phyloP scores from a whole-genome alignment of 1,284 basidiomycete genomes.

The Pseudozyma sp. region DNA sequence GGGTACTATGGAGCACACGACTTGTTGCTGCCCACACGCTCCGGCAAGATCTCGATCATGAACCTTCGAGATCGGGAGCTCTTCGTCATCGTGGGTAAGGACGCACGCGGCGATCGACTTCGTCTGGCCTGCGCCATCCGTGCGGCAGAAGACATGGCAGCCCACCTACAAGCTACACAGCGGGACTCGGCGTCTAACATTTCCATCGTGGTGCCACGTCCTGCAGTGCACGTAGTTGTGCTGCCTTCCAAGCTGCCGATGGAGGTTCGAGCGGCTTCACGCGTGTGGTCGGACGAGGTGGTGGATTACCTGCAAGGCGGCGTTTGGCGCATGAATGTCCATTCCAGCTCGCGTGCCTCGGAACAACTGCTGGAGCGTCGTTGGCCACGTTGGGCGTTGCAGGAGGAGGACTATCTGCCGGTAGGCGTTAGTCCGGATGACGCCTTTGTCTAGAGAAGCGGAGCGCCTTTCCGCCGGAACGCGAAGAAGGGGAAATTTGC shows the following conservation, averaged over 20 bases:
- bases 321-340: conserved; percentile 38
- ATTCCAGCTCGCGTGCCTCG: conserved; percentile 24
- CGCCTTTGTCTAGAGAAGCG: neutral
- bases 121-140: conserved; percentile 41
- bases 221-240: conserved; percentile 58
- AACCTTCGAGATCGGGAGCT: conserved; percentile 49
- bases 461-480: neutral
- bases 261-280: conserved; percentile 48
- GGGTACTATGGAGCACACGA: conserved; percentile 39
- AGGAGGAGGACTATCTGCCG: conserved; percentile 39
- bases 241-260: conserved; percentile 51
- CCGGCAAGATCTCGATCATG: conserved; percentile 47
- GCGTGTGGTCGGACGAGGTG: conserved; percentile 48
- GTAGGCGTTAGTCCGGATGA: conserved; percentile 46
- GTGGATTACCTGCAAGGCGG: conserved; percentile 26
- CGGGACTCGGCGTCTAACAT: conserved; percentile 5
- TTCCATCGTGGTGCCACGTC: conserved; percentile 26
- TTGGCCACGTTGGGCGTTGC: conserved; percentile 34
- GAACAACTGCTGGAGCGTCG: conserved; percentile 27
- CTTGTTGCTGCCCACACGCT: conserved; percentile 29
- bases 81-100: conserved; percentile 55
- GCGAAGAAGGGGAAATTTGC: no score
- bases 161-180: conserved; percentile 16
- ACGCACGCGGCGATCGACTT: conserved; percentile 43
- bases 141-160: conserved; percentile 41